These are phyloP conservation scores for Nicotiana rustica DNA, from an alignment of 305 asterid genomes.

Conservation along the genomic window DNA sequence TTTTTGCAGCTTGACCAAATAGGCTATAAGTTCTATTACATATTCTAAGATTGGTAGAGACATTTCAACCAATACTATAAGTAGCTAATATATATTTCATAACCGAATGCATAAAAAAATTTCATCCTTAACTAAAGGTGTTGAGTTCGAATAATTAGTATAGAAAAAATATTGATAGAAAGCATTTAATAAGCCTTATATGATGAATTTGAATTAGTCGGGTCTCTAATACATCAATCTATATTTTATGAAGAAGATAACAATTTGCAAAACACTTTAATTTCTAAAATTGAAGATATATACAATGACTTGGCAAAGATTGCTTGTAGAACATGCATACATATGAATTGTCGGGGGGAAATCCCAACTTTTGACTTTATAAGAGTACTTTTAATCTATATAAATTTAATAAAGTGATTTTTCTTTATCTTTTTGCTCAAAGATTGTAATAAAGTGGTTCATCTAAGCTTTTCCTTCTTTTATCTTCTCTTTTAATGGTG, in stretches of 20 bases:
- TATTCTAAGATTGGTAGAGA: background rate
- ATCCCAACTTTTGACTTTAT: constrained; percentile 1
- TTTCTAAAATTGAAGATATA: background rate
- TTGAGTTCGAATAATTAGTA: no score
- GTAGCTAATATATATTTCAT: background rate
- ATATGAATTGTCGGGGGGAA: background rate
- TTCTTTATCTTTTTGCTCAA: background rate
- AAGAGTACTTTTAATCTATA: background rate
- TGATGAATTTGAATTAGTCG: no score
- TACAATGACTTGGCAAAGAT: background rate
- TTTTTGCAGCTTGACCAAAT: no score
- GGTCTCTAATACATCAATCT: no score
- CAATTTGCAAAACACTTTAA: background rate
- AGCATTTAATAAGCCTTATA: no score
- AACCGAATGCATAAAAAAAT: no score
- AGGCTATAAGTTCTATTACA: background rate
- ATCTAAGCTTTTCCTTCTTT: background rate
- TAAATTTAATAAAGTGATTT: background rate
- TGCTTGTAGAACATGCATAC: background rate
- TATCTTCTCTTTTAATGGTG: background rate
- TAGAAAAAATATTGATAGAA: no score
- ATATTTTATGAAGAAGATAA: no score
- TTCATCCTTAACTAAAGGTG: no score
- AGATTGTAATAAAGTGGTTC: background rate
- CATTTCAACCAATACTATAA: background rate